phyloP scores from a whole-genome alignment of 257 asterid genomes.

The Solanum chiquidenum region DNA sequence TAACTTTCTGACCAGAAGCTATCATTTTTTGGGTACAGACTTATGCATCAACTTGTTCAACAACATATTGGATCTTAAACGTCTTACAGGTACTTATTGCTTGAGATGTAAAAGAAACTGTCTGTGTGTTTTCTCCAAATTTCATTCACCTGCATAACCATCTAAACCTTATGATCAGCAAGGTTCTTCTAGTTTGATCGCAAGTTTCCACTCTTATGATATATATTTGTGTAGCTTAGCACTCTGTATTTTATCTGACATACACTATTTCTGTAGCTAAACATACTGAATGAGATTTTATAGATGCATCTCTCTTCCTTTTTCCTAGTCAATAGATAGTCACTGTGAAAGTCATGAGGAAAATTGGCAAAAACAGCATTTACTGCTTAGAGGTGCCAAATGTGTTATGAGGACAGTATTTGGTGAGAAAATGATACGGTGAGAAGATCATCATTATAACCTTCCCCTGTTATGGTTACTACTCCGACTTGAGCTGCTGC shows the following conservation, averaged over 20 bases:
- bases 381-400: neutral
- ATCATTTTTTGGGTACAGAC: constrained; percentile 17
- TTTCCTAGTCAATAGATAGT: neutral
- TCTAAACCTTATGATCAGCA: neutral
- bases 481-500: neutral
- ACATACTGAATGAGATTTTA: neutral
- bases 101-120: neutral
- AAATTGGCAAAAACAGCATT: neutral
- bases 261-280: neutral
- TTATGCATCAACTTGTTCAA: constrained; percentile 32
- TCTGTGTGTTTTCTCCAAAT: neutral
- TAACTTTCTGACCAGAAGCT: neutral
- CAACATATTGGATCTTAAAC: constrained; percentile 36
- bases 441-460: neutral
- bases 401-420: neutral
- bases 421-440: neutral
- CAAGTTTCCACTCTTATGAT: neutral
- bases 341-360: neutral
- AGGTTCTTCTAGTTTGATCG: neutral
- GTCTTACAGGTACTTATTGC: constrained; percentile 32
- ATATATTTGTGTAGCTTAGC: neutral
- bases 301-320: neutral
- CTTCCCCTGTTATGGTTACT: neutral
- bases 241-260: neutral
- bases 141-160: neutral